phyloP scores from a whole-genome alignment of 345 rosid genomes.

The Hirschfeldia incana region DNA sequence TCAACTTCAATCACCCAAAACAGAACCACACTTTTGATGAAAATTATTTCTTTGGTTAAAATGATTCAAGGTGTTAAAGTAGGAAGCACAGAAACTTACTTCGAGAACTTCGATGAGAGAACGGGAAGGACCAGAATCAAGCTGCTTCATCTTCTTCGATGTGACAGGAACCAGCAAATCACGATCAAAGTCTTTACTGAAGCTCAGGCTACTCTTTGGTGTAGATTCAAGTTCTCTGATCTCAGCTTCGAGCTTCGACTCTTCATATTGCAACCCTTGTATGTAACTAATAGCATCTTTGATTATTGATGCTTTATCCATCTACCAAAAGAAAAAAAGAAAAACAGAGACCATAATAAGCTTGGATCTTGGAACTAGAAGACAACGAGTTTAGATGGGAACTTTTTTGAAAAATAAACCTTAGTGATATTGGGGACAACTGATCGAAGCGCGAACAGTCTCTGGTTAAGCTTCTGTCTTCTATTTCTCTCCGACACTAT shows the following conservation, averaged over 20 bases:
- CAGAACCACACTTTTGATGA: not conserved
- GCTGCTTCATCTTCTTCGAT: slow-evolving; percentile 74
- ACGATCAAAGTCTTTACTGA: slow-evolving; percentile 50
- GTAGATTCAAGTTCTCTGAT: slow-evolving; percentile 72
- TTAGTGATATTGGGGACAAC: slow-evolving; percentile 95
- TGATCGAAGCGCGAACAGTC: slow-evolving; percentile 84
- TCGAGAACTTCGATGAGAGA: slow-evolving; percentile 69
- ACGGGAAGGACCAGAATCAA: slow-evolving; percentile 44
- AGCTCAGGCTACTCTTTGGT: slow-evolving; percentile 42
- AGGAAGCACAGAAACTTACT: slow-evolving; percentile 19
- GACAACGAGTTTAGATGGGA: not conserved
- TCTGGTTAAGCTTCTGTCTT: slow-evolving; percentile 86
- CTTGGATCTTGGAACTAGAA: not conserved
- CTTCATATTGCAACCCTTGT: slow-evolving; percentile 78
- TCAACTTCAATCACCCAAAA: slow-evolving; percentile 48
- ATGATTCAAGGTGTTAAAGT: not conserved
- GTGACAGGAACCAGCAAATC: slow-evolving; percentile 59
- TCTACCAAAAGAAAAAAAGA: slow-evolving; percentile 42
- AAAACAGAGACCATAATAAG: not conserved
- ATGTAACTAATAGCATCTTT: slow-evolving; percentile 93
- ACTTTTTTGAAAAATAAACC: slow-evolving; percentile 36
- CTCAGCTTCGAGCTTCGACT: slow-evolving; percentile 65
- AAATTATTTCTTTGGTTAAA: not conserved
- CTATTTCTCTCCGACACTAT: slow-evolving; percentile 88
- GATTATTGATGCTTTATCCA: slow-evolving; percentile 99